Evolutionary conservation across 352 stramenopile species (phyloP), one percentile per base, ranked within the genome.

Genomic region (Phytophthora agathidicida): DNA sequence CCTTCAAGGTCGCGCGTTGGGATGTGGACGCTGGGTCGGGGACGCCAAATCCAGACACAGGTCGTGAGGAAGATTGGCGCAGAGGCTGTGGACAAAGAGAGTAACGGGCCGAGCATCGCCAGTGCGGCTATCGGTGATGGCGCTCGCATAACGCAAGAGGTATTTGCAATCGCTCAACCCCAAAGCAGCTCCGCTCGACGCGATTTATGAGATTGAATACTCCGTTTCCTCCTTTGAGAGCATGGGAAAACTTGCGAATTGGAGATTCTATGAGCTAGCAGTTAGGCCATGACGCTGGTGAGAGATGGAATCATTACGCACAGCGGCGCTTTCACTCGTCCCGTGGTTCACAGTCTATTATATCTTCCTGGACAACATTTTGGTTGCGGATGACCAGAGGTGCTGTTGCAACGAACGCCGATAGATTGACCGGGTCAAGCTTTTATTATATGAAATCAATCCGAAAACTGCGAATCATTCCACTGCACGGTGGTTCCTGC

Each of bases 111-210:
- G 19, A 73, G 60, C 42, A 42, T 78, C 13, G 57, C 70, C 6
- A 59, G 81, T 7, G 71, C 56, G 2, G 70, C 47, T n/a, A 84
- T 81, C 44, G 68, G 81, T 33, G 71, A 64, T 32, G 74, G 74
- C n/a, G 74, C 57, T 22, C 68, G 65, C 16, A 14, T 52, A 35
- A 73, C 74, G 13, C 74, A 80, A 20, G 49, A 80, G 32, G 54
- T 39, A n/a, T 38, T n/a, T 77, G 24, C 52, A 59, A 37, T 81
- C 71, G 41, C 80, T 75, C 48, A 67, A 80, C 42, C 71, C 74
- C n/a, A n/a, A n/a, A n/a, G 14, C 30, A 9, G 26, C 31, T 13
- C 70, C 73, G 13, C 55, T 63, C 19, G 66, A 75, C 61, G n/a
- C n/a, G n/a, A n/a, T n/a, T n/a, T n/a, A n/a, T n/a, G n/a, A n/a